Evolutionary conservation across 179 eudicot genomes (phyloP), one percentile per base, ranked within the genome.

Genomic region (Dionaea muscipula): DNA sequence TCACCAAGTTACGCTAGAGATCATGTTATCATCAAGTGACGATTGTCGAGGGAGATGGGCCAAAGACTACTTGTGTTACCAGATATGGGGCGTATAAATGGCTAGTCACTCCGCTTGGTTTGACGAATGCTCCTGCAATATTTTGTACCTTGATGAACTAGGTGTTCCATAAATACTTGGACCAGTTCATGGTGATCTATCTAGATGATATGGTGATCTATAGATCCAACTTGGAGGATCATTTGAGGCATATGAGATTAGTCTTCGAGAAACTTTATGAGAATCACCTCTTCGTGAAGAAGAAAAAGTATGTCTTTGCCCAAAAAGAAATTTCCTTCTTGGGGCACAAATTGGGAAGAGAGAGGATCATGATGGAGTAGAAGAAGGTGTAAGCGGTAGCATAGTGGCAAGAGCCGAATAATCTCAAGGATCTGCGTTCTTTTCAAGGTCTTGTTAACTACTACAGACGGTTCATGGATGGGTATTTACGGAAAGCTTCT

Each of bases 251-350:
- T 40, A 4, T 40, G 3, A 6, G 19, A 40, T 4, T 5, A 13
- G 19, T 40, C 19, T 5, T 40, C 45, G 3, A 40, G 16, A 3
- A 2, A 6, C 16, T 40, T 6, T 15, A 12, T 4, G 45, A 40
- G 19, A 40, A 40, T 12, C 3, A 40, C 3, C 45, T 40, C 3
- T 40, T 2, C 19, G 16, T 40, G 16, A 40, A 40, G 35, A 40
- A 40, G 45, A 12, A 17, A 40, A 40, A 40, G 11, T 40, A 12
- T 40, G 3, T 12, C n/a, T n/a, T n/a, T n/a, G n/a, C n/a, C n/a
- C n/a, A n/a, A n/a, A n/a, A n/a, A n/a, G n/a, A n/a, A n/a, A n/a
- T 3, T 40, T 40, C 19, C 23, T 60, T 60, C 20, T 21, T 60
- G 1, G 54, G 54, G 16, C 60, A 62, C 15, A 0, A 10, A 2